Evolutionary conservation across 2,329 filamentous ascomycete species (phyloP), one percentile per base, ranked within the genome.

Genomic region (Alternaria burnsii): DNA sequence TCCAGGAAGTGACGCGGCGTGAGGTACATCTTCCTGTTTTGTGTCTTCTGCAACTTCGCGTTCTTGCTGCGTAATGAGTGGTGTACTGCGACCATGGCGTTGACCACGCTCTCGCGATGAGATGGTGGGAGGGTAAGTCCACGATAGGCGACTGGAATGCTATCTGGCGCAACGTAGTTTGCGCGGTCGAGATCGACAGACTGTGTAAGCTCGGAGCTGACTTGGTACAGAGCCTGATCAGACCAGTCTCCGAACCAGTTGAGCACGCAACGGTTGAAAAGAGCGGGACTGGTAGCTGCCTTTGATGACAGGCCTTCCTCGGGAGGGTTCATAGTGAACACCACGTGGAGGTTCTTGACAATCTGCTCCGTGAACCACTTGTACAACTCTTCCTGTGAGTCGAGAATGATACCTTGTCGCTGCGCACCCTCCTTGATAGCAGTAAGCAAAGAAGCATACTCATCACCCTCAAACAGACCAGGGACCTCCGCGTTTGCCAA

Each of bases 171-270:
- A 54, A 86, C 83, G 78, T 94, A 99, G 74, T 89, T 93, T 53
- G 91, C 85, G 64, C 93, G 90, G 76, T 99, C 95, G 55, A 99
- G 86, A 76, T 99, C 95, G 60, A 99, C 89, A n/a, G 93, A 94
- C 67, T 97, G 91, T 1, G 96, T 99, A 59, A 99, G 88, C 79
- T 99, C 95, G 65, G 92, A 93, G 24, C 92, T 94, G 65, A 99
- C 96, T 80, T 99, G 96, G 89, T 96, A 99, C 20, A 99, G 86
- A 38, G 95, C 96, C 82, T 99, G 95, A 78, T 99, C 95, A 53
- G 95, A 99, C 95, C 95, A 99, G 81, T 99, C 95, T 67, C 95
- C 95, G 78, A 99, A 97, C 95, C 95, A 99, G 82, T 99, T 99
- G 71, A 99, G 89, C 50, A 99, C 95, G 76, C 95, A 99, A 85